Percentiles rank a stretch among this genome's conserved stretches.
These are phyloP conservation scores for Xylaria palmicola DNA, from an alignment of 495 filamentous ascomycete genomes.

Conservation along the genomic window DNA sequence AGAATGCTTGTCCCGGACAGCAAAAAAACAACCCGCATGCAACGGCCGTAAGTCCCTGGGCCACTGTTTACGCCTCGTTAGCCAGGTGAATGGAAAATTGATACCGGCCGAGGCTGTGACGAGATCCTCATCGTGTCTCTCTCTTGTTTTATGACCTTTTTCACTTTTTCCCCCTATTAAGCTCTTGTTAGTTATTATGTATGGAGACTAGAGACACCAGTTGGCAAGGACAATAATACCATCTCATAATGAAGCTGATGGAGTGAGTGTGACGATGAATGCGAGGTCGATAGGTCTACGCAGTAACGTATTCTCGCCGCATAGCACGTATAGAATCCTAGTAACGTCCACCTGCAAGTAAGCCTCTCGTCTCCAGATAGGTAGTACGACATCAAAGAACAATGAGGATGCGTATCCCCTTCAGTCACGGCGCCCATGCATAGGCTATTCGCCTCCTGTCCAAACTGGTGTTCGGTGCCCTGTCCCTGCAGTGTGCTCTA, in stretches of 20 bases:
- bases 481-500: background rate
- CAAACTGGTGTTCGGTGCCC: background rate
- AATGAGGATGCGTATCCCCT: background rate
- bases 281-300: background rate
- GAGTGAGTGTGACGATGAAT: too few species aligned
- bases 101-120: too few species aligned
- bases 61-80: background rate
- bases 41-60: constrained; percentile 30
- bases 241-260: too few species aligned
- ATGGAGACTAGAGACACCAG: too few species aligned
- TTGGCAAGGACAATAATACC: too few species aligned
- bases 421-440: background rate
- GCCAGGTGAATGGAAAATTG: too few species aligned
- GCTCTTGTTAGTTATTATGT: too few species aligned
- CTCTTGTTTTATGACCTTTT: too few species aligned
- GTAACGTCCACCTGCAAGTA: background rate
- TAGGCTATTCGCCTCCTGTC: background rate
- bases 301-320: background rate
- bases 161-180: too few species aligned
- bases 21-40: constrained; percentile 1
- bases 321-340: background rate
- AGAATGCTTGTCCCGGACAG: background rate
- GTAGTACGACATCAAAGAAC: constrained; percentile 9
- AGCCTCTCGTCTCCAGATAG: background rate
- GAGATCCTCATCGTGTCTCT: too few species aligned